These are phyloP conservation scores for Trichosporon ovoides DNA, from an alignment of 1,284 basidiomycete genomes.

Conservation along the genomic window DNA sequence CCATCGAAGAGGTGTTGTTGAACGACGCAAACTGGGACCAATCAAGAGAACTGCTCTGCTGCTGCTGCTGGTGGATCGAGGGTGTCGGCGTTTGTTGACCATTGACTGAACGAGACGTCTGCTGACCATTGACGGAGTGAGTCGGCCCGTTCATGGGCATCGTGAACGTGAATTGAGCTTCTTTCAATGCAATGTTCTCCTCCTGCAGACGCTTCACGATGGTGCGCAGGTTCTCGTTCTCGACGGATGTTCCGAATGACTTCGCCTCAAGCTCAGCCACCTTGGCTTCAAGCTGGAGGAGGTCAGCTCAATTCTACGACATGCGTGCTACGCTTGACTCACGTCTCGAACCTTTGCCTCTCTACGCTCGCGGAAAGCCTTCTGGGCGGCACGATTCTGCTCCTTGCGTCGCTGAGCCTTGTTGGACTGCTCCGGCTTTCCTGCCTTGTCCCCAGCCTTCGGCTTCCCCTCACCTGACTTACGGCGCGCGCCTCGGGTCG, in stretches of 20 bases:
- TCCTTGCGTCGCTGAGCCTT: conserved; percentile 48
- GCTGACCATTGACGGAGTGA: conserved; percentile 11
- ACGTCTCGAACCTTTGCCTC: conserved; percentile 49
- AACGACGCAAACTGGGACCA: conserved; percentile 19
- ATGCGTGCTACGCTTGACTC: conserved; percentile 17
- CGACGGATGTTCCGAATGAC: conserved; percentile 40
- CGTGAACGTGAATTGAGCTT: conserved; percentile 47
- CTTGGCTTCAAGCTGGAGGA: conserved; percentile 45
- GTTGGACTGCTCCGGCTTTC: conserved; percentile 21
- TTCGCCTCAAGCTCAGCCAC: conserved; percentile 46
- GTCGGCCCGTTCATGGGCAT: conserved; percentile 34
- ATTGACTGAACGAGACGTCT: too few relatives aligned
- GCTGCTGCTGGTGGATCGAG: conserved; percentile 1
- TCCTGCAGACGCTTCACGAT: conserved; percentile 47
- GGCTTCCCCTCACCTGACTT: conserved; percentile 17
- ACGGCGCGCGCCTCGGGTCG: conserved; percentile 1
- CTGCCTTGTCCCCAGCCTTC: conserved; percentile 9
- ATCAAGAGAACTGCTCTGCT: conserved; percentile 11
- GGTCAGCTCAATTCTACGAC: neutral
- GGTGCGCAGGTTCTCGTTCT: conserved; percentile 49
- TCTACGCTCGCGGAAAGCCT: conserved; percentile 49
- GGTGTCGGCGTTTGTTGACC: conserved; percentile 12
- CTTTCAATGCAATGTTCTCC: conserved; percentile 48
- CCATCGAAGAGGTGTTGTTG: conserved; percentile 10
- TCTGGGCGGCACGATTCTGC: conserved; percentile 50